phyloP scores from a whole-genome alignment of 2,329 filamentous ascomycete genomes.

The Fusarium oligoseptatum region DNA sequence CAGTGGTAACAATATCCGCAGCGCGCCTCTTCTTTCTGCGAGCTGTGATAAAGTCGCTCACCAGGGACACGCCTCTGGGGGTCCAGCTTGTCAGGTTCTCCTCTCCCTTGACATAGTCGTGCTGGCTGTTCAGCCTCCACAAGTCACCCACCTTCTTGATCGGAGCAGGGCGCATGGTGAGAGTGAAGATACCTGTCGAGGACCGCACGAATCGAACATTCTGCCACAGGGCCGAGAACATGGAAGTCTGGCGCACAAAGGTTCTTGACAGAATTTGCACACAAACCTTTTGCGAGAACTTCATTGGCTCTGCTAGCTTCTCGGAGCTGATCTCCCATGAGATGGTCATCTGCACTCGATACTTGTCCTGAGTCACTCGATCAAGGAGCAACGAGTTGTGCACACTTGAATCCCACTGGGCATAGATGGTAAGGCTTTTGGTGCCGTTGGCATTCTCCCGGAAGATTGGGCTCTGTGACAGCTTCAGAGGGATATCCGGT shows the following conservation, averaged over 20 bases:
- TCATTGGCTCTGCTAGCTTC: slow-evolving; percentile 88
- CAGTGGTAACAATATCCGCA: slow-evolving; percentile 83
- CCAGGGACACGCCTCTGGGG: slow-evolving; percentile 88
- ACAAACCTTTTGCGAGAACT: slow-evolving; percentile 83
- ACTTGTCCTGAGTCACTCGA: slow-evolving; percentile 91
- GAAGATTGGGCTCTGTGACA: slow-evolving; percentile 82
- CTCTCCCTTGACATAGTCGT: slow-evolving; percentile 97
- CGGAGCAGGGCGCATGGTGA: slow-evolving; percentile 87
- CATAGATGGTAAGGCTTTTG: slow-evolving; percentile 85
- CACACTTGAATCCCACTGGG: slow-evolving; percentile 96
- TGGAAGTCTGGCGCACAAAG: slow-evolving; percentile 86
- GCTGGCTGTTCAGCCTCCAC: slow-evolving; percentile 95
- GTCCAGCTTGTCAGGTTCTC: slow-evolving; percentile 88
- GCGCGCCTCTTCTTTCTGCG: slow-evolving; percentile 80
- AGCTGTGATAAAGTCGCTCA: slow-evolving; percentile 86
- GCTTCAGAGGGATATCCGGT: slow-evolving; percentile 81
- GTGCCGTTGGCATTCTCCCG: slow-evolving; percentile 92
- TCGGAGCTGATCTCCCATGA: slow-evolving; percentile 88
- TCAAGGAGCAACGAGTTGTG: slow-evolving; percentile 95
- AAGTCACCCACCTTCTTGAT: slow-evolving; percentile 93
- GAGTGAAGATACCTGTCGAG: slow-evolving; percentile 85
- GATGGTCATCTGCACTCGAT: slow-evolving; percentile 88
- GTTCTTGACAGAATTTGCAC: slow-evolving; percentile 87
- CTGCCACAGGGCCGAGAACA: slow-evolving; percentile 90
- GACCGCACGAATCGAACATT: slow-evolving; percentile 88